A percentile compares a stretch with the other conserved stretches of the same genome.
Conservation (phyloP, 2,329 filamentous ascomycete species). For the Colletotrichum ledebouriae region DNA sequence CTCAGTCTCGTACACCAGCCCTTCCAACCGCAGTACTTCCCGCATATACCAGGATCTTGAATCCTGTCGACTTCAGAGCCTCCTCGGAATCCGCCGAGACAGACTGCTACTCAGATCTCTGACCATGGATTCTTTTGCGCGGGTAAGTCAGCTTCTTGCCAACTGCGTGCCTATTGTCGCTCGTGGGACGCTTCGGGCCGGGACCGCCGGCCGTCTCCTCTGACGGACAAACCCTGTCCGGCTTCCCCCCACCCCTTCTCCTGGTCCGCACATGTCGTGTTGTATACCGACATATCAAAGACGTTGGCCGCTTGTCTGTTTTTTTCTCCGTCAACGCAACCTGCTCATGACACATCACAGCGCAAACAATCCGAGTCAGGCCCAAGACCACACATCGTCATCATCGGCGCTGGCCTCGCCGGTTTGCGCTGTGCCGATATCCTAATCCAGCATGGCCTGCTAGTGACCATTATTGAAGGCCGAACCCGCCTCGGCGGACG, state of each 20-base stretch:
- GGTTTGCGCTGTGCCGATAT: constrained; percentile 80
- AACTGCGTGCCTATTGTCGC: constrained; percentile 39
- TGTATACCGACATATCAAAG: constrained; percentile 11
- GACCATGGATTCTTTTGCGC: constrained; percentile 51
- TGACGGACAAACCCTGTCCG: constrained; percentile 26
- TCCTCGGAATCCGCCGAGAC: constrained; percentile 51
- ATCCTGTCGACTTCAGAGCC: constrained; percentile 54
- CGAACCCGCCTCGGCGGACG: constrained; percentile 76
- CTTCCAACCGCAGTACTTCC: constrained; percentile 58
- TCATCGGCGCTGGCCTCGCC: constrained; percentile 79
- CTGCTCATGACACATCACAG: constrained; percentile 38
- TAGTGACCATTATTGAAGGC: constrained; percentile 78
- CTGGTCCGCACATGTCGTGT: constrained; percentile 5
- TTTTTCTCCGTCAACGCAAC: constrained; percentile 1
- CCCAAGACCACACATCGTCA: constrained; percentile 67
- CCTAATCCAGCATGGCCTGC: constrained; percentile 72
- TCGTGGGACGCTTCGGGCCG: constrained; percentile 27
- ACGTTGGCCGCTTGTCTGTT: constrained; percentile 9
- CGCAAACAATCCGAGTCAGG: constrained; percentile 40
- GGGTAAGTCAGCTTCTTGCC: constrained; percentile 50
- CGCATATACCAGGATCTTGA: constrained; percentile 65
- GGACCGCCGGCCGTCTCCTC: constrained; percentile 18
- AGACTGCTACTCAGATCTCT: constrained; percentile 47
- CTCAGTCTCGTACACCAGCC: constrained; percentile 62
- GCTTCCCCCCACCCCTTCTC: neutral